These are phyloP conservation scores for Kwoniella newhampshirensis DNA, from an alignment of 768 basidiomycete genomes.

Conservation along the genomic window DNA sequence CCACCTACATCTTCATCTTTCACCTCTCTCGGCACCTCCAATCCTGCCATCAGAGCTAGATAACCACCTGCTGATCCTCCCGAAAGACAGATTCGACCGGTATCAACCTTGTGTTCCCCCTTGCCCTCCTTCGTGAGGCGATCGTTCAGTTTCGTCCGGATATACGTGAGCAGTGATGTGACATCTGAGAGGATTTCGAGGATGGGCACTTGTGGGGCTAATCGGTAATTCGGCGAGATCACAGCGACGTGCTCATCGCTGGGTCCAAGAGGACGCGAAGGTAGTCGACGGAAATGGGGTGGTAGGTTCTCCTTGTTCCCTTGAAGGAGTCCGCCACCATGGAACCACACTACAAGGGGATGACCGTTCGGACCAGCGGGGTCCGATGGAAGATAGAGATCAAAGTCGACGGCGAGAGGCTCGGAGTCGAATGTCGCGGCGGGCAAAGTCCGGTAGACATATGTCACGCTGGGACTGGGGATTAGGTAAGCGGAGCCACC, in stretches of 20 bases:
- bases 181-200: constrained; percentile 51
- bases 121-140: constrained; percentile 25
- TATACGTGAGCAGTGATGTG: constrained; percentile 28
- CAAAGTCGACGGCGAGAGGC: constrained; percentile 43
- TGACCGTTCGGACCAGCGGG: constrained; percentile 22
- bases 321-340: constrained; percentile 49
- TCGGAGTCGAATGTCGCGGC: constrained; percentile 47
- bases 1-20: constrained; percentile 42
- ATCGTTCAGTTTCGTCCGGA: constrained; percentile 37
- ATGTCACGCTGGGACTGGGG: constrained; percentile 29
- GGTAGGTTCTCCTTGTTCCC: constrained; percentile 51
- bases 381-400: constrained; percentile 43
- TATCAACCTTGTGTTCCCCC: constrained; percentile 34
- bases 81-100: constrained; percentile 37
- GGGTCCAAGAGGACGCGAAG: constrained; percentile 15
- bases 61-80: constrained; percentile 49
- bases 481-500: constrained; percentile 8
- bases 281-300: constrained; percentile 48
- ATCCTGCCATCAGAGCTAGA: constrained; percentile 43
- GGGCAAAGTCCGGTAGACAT: constrained; percentile 34
- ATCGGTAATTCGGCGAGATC: constrained; percentile 53
- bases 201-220: constrained; percentile 53
- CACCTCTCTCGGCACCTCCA: constrained; percentile 24
- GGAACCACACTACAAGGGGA: constrained; percentile 49
- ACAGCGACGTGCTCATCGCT: constrained; percentile 36